phyloP scores from a whole-genome alignment of 768 basidiomycete genomes.

The Suillus alpinus region DNA sequence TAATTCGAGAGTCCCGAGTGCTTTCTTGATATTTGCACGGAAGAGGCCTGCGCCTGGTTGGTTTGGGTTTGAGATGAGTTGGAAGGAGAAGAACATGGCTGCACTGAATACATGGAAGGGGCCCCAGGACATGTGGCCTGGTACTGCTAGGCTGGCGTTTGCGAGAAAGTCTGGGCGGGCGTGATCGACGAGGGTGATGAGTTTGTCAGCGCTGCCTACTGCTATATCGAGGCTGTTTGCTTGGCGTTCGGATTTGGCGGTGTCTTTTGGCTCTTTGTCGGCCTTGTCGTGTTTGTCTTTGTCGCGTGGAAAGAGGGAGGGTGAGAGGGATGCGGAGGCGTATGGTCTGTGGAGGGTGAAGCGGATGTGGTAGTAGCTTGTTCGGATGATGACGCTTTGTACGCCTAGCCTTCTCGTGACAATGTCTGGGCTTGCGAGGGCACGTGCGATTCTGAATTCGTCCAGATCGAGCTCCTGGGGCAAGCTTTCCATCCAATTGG shows the following conservation, averaged over 20 bases:
- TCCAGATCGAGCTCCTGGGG: conserved; percentile 74
- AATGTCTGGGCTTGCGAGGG: conserved; percentile 60
- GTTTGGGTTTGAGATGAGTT: conserved; percentile 76
- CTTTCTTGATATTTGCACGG: conserved; percentile 71
- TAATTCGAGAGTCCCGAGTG: conserved; percentile 62
- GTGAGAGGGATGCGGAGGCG: conserved; percentile 31
- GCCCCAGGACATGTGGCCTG: conserved; percentile 82
- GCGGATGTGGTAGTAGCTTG: conserved; percentile 77
- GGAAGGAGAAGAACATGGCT: conserved; percentile 91
- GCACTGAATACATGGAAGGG: conserved; percentile 84
- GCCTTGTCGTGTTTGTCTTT: conserved; percentile 31
- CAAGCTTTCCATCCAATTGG: conserved; percentile 75
- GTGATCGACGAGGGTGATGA: conserved; percentile 75
- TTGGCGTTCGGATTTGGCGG: conserved; percentile 33
- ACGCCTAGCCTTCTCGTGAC: conserved; percentile 68
- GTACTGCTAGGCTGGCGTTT: conserved; percentile 65
- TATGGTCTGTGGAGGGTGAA: conserved; percentile 84
- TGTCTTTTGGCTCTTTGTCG: conserved; percentile 21
- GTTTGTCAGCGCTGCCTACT: conserved; percentile 70
- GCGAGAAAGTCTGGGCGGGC: conserved; percentile 74
- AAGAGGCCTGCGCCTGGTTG: conserved; percentile 77
- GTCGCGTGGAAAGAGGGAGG: conserved; percentile 21
- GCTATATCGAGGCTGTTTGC: conserved; percentile 70
- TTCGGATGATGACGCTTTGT: conserved; percentile 77
- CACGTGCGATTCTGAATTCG: conserved; percentile 70